Evolutionary conservation across 345 rosid species (phyloP).

Genomic region (Pistacia atlantica): DNA sequence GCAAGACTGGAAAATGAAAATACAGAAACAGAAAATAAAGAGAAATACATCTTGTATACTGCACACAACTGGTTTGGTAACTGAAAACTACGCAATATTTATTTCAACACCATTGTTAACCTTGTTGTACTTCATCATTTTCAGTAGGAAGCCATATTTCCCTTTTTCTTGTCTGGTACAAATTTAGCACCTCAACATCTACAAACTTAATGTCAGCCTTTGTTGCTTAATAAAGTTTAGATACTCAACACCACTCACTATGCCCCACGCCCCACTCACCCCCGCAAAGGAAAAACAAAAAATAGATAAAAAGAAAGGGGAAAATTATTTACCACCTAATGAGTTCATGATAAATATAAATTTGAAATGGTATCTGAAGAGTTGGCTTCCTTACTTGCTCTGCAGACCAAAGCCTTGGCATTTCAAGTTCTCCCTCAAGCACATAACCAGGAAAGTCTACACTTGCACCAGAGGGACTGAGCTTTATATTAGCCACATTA

Average conservation of each 20-base stretch:
- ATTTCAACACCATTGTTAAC: not conserved
- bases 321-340: not conserved
- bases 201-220: not conserved
- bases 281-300: not conserved
- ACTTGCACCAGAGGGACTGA: conserved; percentile 40
- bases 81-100: too few species aligned
- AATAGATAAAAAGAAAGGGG: not conserved
- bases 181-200: not conserved
- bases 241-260: not conserved
- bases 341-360: not conserved
- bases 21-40: too few species aligned
- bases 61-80: too few species aligned
- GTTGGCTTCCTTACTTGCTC: conserved; percentile 67
- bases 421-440: conserved; percentile 74
- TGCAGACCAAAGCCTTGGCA: conserved; percentile 94
- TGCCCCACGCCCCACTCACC: not conserved
- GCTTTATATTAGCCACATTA: conserved; percentile 59
- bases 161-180: not conserved
- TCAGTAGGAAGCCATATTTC: not conserved
- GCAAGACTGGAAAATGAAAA: too few species aligned
- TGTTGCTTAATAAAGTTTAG: not conserved
- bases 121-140: not conserved
- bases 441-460: conserved; percentile 72
- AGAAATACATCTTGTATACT: too few species aligned
- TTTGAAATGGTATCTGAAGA: conserved; percentile 1